phyloP scores from a whole-genome alignment of 805 yeast species.

The Cyberlindnera euphorbiae region DNA sequence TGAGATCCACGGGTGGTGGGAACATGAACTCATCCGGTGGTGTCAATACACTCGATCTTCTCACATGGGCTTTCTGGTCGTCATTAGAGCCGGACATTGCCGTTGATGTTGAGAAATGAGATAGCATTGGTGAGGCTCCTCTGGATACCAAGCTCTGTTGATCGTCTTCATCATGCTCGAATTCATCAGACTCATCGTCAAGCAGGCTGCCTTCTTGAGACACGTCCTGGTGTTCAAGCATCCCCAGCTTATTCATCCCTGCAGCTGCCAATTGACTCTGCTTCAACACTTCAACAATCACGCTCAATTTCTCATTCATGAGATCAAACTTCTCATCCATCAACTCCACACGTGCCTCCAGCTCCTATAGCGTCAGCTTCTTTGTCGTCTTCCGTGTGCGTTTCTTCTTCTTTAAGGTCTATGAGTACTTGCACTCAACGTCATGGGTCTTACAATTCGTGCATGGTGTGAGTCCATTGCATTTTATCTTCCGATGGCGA shows the following conservation, averaged over 20 bases:
- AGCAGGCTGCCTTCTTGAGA: too few relatives aligned
- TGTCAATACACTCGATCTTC: conserved; percentile 4
- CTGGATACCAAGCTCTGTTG: too few relatives aligned
- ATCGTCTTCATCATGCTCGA: conserved; percentile 6
- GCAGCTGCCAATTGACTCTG: too few relatives aligned
- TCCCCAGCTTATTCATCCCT: too few relatives aligned
- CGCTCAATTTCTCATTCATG: conserved; percentile 12
- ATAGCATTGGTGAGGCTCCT: too few relatives aligned
- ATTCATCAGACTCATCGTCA: too few relatives aligned
- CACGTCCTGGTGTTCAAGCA: too few relatives aligned
- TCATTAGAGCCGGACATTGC: conserved; percentile 1
- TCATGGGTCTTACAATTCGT: conserved; percentile 81
- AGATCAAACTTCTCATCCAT: conserved; percentile 17
- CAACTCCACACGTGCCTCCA: conserved; percentile 21
- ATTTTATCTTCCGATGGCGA: conserved; percentile 37
- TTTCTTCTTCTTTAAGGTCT: conserved; percentile 22
- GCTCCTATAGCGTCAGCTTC: conserved; percentile 21
- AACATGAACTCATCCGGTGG: conserved; percentile 12
- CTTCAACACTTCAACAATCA: background rate
- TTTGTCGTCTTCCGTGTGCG: conserved; percentile 7
- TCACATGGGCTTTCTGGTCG: background rate
- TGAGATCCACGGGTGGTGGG: too few relatives aligned
- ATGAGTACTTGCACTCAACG: conserved; percentile 68
- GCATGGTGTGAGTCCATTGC: conserved; percentile 45
- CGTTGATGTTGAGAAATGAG: too few relatives aligned